Percentiles rank a stretch among this genome's conserved stretches.
Conservation (phyloP, 495 filamentous ascomycete genomes). For the Tricharina praecox region DNA sequence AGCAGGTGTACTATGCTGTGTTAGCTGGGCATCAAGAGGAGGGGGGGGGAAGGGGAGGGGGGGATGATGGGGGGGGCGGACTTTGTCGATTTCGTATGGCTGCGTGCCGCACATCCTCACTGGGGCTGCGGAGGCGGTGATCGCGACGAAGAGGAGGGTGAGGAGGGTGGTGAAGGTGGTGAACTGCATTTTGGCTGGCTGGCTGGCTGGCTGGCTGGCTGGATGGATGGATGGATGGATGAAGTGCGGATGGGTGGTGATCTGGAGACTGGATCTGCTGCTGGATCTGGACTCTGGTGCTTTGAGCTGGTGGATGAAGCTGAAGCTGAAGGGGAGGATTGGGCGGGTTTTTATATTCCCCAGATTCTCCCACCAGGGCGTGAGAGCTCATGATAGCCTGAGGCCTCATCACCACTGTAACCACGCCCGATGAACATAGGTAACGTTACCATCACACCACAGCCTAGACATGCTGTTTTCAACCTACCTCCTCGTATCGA, state of each 20-base stretch:
- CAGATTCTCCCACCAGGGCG: background rate
- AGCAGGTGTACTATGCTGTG: slow-evolving; percentile 22
- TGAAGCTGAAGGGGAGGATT: background rate
- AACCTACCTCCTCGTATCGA: too few species aligned
- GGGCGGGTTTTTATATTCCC: background rate
- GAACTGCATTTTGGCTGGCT: too few species aligned
- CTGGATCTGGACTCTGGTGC: background rate
- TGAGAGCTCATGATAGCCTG: too few species aligned
- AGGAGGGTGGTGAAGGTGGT: too few species aligned
- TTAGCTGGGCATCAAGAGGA: too few species aligned
- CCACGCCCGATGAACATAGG: too few species aligned
- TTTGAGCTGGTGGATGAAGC: background rate
- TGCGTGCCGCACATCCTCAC: slow-evolving; percentile 9
- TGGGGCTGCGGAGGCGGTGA: slow-evolving; percentile 7
- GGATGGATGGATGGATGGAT: background rate
- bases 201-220: background rate
- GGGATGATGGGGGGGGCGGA: too few species aligned
- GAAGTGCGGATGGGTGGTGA: background rate
- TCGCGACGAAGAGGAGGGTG: slow-evolving; percentile 5
- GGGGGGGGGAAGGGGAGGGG: too few species aligned
- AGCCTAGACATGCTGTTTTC: too few species aligned
- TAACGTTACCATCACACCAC: too few species aligned
- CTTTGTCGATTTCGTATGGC: slow-evolving; percentile 6
- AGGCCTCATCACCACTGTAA: too few species aligned
- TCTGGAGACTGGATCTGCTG: too few species aligned